Evolutionary conservation across 192 early-diverging fungal species (phyloP).

Genomic region (Chytriomyces confervae): DNA sequence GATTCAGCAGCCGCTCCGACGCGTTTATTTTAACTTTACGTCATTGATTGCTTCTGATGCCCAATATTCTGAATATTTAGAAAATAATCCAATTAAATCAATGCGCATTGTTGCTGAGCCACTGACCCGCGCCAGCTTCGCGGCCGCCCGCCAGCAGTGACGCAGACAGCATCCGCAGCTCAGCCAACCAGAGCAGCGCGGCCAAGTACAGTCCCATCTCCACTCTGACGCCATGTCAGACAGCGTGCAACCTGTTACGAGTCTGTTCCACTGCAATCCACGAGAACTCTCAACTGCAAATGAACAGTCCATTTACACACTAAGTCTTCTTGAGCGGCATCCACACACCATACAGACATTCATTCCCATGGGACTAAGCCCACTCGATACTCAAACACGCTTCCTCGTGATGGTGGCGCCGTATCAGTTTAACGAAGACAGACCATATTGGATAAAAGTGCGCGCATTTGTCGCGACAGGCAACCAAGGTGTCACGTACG

Average conservation of each 20-base stretch:
- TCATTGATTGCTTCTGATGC: no score
- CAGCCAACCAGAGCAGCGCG: conserved; percentile 78
- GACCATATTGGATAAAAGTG: conserved; percentile 69
- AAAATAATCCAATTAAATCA: no score
- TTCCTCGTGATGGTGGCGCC: conserved; percentile 76
- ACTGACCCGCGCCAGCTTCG: conserved; percentile 70
- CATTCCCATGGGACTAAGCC: conserved; percentile 66
- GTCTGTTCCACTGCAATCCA: conserved; percentile 5
- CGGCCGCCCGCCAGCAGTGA: conserved; percentile 35
- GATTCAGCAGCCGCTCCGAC: no score
- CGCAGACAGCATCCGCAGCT: background rate
- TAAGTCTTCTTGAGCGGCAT: conserved; percentile 76
- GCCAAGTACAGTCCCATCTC: conserved; percentile 70
- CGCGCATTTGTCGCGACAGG: conserved; percentile 72
- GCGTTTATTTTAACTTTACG: no score
- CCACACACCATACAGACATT: conserved; percentile 84
- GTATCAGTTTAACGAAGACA: conserved; percentile 49
- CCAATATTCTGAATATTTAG: no score
- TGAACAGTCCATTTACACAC: conserved; percentile 32
- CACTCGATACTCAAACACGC: background rate
- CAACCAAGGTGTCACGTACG: conserved; percentile 82
- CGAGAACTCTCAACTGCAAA: background rate
- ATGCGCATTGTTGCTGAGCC: conserved; percentile 13
- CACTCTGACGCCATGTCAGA: no score
- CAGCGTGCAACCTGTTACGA: conserved; percentile 5